Evolutionary conservation across 805 yeast species (phyloP).

Genomic region (Monosporozyma solicola): DNA sequence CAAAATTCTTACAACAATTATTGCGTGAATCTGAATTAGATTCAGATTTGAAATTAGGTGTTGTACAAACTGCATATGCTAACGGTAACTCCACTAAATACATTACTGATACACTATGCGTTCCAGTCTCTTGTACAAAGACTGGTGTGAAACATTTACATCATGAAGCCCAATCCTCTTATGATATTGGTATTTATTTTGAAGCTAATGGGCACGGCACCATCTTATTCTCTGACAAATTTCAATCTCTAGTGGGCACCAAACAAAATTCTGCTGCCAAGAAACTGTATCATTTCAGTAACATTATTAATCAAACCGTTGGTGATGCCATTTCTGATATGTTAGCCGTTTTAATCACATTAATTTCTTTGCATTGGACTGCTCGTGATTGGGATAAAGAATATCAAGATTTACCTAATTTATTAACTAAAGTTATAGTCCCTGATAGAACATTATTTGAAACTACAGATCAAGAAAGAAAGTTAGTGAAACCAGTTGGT

Average conservation of each 20-base stretch:
- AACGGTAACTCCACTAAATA: conserved; percentile 84
- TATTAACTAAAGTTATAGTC: conserved; percentile 71
- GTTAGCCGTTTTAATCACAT: conserved; percentile 61
- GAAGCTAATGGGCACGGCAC: conserved; percentile 99
- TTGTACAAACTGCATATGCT: conserved; percentile 96
- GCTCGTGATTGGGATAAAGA: conserved; percentile 68
- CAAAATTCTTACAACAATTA: conserved; percentile 51
- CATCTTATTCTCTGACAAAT: conserved; percentile 61
- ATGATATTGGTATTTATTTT: conserved; percentile 87
- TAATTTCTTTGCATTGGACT: conserved; percentile 44
- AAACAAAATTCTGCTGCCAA: conserved; percentile 32
- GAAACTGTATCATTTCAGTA: conserved; percentile 51
- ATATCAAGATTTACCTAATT: conserved; percentile 82
- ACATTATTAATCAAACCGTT: conserved; percentile 90
- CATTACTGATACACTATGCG: conserved; percentile 46
- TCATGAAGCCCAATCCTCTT: conserved; percentile 72
- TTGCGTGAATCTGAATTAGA: conserved; percentile 37
- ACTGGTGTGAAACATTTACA: conserved; percentile 97
- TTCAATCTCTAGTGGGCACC: conserved; percentile 34
- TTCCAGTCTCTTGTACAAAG: conserved; percentile 82
- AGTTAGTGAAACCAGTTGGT: conserved; percentile 65
- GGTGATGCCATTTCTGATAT: conserved; percentile 97
- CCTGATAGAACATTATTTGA: conserved; percentile 69
- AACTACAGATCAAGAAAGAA: conserved; percentile 87
- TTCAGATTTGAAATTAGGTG: conserved; percentile 49